phyloP scores from a whole-genome alignment of 1,284 basidiomycete species.

The Marasmius tenuissimus region DNA sequence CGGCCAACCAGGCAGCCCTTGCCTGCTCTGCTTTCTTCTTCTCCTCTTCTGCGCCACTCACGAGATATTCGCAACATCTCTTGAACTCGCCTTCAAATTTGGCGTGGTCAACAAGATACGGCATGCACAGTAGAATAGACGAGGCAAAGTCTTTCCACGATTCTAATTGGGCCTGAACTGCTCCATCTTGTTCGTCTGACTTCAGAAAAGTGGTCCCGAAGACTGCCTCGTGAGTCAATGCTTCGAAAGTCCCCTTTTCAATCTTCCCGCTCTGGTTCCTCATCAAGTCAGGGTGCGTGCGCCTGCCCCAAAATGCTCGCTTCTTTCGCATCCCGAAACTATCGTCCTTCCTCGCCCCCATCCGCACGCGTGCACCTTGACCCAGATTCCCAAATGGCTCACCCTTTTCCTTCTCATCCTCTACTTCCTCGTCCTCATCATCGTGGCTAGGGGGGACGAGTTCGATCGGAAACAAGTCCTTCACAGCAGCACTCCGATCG shows the following conservation, averaged over 20 bases:
- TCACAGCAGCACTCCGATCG: conserved; percentile 61
- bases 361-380: conserved; percentile 11
- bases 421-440: conserved; percentile 36
- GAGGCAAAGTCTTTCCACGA: conserved; percentile 64
- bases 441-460: conserved; percentile 38
- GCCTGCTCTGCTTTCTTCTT: conserved; percentile 37
- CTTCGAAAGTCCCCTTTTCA: conserved; percentile 69
- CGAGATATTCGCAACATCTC: conserved; percentile 62
- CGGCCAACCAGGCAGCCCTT: conserved; percentile 62
- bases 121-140: conserved; percentile 57
- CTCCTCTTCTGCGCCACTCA: conserved; percentile 56
- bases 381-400: conserved; percentile 19
- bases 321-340: conserved; percentile 46
- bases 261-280: conserved; percentile 41
- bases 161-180: conserved; percentile 16
- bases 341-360: conserved; percentile 31
- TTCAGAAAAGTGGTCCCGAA: conserved; percentile 68
- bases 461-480: conserved; percentile 69
- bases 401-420: conserved; percentile 41
- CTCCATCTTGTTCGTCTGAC: conserved; percentile 8
- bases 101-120: conserved; percentile 49
- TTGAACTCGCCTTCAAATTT: conserved; percentile 71
- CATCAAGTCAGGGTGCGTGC: conserved; percentile 70
- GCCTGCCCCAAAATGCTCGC: conserved; percentile 77
- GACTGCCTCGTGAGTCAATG: conserved; percentile 75